Conservation (phyloP, 2,329 filamentous ascomycete genomes). For the Clarireedia sp. region DNA sequence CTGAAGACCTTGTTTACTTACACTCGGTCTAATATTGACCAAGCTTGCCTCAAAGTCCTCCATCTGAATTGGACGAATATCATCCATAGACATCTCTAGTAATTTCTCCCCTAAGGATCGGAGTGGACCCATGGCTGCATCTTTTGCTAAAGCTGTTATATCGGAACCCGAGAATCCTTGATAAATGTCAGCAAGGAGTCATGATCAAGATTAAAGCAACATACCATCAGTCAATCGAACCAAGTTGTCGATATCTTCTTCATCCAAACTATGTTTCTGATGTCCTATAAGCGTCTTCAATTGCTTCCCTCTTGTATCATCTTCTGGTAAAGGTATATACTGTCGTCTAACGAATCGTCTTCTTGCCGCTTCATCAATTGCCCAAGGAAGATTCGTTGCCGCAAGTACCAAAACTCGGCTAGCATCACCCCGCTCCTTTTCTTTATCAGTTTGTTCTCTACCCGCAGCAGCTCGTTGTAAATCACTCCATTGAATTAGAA, state of each 20-base stretch:
- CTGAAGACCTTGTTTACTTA: constrained; percentile 75
- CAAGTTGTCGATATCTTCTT: constrained; percentile 63
- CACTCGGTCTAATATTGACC: constrained; percentile 77
- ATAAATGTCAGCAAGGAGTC: constrained; percentile 11
- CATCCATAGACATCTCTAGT: constrained; percentile 84
- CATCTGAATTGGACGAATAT: constrained; percentile 81
- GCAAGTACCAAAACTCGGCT: constrained; percentile 87
- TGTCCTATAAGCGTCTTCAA: constrained; percentile 72
- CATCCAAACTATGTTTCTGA: constrained; percentile 61
- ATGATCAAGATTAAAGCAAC: background rate
- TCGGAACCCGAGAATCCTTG: constrained; percentile 95
- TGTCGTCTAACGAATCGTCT: constrained; percentile 86
- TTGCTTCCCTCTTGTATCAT: constrained; percentile 70
- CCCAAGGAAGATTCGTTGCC: constrained; percentile 94
- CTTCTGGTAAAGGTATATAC: constrained; percentile 90
- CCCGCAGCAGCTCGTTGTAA: constrained; percentile 86
- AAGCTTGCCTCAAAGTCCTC: constrained; percentile 80
- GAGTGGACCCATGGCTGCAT: constrained; percentile 94
- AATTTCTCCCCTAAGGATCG: constrained; percentile 84
- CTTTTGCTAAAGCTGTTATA: constrained; percentile 92
- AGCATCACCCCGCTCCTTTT: constrained; percentile 69
- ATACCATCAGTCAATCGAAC: constrained; percentile 66
- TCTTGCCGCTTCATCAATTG: constrained; percentile 90
- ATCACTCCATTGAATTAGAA: constrained; percentile 95
- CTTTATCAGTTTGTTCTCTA: constrained; percentile 58